Evolutionary conservation across 2,329 filamentous ascomycete species (phyloP).

Genomic region (Phialophora verrucosa): DNA sequence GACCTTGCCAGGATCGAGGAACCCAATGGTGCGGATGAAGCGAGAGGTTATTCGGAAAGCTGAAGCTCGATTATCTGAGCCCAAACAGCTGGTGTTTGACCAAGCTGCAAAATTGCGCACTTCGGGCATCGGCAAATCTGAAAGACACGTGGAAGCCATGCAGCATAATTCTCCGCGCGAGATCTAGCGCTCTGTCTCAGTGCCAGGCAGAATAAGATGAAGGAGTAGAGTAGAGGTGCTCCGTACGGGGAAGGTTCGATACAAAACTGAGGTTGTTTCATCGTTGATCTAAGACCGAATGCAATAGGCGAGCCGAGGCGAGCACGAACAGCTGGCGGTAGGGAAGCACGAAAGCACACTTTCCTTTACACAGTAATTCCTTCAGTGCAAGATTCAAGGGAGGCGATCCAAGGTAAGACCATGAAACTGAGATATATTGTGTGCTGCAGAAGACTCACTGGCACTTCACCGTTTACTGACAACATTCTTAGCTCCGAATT

Average conservation of each 20-base stretch:
- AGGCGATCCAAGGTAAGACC: not conserved
- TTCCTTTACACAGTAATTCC: not conserved
- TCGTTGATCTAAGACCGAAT: not conserved
- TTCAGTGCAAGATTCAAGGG: not conserved
- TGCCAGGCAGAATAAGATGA: not conserved
- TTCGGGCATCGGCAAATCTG: not conserved
- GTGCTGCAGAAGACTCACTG: no score
- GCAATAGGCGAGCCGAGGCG: not conserved
- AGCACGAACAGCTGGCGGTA: not conserved
- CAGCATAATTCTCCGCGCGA: not conserved
- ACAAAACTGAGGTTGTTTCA: slow-evolving; percentile 11
- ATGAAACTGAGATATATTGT: not conserved
- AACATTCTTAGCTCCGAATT: no score
- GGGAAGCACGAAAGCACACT: not conserved
- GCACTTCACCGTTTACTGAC: no score
- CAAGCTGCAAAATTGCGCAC: not conserved
- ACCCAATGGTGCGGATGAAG: not conserved
- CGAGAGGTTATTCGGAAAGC: not conserved
- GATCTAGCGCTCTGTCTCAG: slow-evolving; percentile 9
- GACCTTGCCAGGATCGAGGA: not conserved
- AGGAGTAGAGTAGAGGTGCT: not conserved
- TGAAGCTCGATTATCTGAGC: not conserved
- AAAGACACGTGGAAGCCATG: not conserved
- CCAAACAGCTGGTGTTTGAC: not conserved
- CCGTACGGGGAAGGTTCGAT: not conserved